These are phyloP conservation scores for Alternaria rosae DNA, from an alignment of 2,329 filamentous ascomycete genomes.

Conservation along the genomic window DNA sequence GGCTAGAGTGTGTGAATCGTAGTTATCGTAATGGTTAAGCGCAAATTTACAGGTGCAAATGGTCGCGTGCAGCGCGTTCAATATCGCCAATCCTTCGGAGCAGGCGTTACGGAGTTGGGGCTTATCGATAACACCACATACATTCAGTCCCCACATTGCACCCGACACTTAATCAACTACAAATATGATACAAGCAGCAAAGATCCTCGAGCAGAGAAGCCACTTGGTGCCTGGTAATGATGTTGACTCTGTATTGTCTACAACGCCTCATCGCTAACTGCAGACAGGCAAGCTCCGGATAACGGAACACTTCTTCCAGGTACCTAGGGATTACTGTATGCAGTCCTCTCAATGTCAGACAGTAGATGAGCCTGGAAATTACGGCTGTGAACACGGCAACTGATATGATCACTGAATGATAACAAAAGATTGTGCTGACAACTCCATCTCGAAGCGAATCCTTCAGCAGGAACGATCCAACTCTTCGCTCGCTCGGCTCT, in stretches of 20 bases:
- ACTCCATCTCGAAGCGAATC: constrained; percentile 52
- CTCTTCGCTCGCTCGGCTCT: constrained; percentile 80
- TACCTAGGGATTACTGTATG: constrained; percentile 76
- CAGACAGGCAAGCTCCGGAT: constrained; percentile 74
- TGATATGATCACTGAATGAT: background rate
- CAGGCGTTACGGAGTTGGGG: constrained; percentile 19
- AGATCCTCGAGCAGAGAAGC: constrained; percentile 56
- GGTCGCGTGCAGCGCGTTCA: constrained; percentile 1
- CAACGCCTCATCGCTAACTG: background rate
- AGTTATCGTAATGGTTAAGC: background rate
- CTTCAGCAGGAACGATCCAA: constrained; percentile 67
- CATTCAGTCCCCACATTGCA: constrained; percentile 21
- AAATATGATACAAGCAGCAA: constrained; percentile 54
- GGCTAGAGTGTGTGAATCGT: too few relatives aligned
- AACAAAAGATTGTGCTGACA: background rate
- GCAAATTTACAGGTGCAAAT: background rate
- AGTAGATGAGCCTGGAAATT: background rate
- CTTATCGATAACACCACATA: constrained; percentile 30
- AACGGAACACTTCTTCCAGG: constrained; percentile 85
- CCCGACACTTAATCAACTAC: constrained; percentile 8
- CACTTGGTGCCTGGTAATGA: constrained; percentile 54
- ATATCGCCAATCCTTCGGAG: constrained; percentile 16
- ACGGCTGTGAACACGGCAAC: background rate
- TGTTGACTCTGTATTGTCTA: background rate
- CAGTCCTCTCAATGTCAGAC: background rate